Base-by-base conservation (phyloP, 78 protist genomes). In the Paratrimastix pyriformis region DNA sequence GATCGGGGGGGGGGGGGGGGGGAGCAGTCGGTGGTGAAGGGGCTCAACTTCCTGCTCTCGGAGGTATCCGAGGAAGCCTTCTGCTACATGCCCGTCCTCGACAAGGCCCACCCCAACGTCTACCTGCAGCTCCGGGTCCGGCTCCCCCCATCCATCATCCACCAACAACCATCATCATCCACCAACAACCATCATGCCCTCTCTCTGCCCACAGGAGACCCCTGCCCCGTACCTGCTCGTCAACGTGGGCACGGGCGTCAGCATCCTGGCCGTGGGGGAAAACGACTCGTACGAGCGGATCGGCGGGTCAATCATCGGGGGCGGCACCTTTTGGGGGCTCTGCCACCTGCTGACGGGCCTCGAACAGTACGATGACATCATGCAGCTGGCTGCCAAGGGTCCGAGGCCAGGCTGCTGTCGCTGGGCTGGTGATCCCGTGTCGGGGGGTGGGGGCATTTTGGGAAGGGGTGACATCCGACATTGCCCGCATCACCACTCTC, bases 261-360 rank as follows among this genome's bases (percentile, higher is more conserved):
- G 84, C 43, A 80, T 93, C 2, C 37, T 91, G 26, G 70, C 68
- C 54, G 93, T 91, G 2, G 79, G n/a, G n/a, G n/a, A n/a, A n/a
- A n/a, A 77, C 26, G 80, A 79, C 33, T 79, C 60, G 24, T 94
- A 33, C 57, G 80, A 77, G 80, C 87, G 98, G 32, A 90, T 94
- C 32, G 70, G 80, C 52, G 98, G 98, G n/a, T 72, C 92, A 29
- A 40, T 82, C 35, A 65, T 94, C 0, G 98, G 98, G 21, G 98
- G 98, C 3, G 77, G 77, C 24, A 92, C 94, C 32, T 89, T 90
- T 42, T 83, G 86, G 91, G 96, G 96, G 6, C 84, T 92, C 35
- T 54, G 80, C 52, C 57, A 70, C 42, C 78, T 88, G 9, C 73
- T 94, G 43, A 88, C 94, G 1, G 72, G 79, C 8, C 78, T 75